A percentile compares a stretch with the other conserved stretches of the same genome.
Conservation (phyloP, 1,139 yeast genomes). For the Magnusiomyces fungicola region DNA sequence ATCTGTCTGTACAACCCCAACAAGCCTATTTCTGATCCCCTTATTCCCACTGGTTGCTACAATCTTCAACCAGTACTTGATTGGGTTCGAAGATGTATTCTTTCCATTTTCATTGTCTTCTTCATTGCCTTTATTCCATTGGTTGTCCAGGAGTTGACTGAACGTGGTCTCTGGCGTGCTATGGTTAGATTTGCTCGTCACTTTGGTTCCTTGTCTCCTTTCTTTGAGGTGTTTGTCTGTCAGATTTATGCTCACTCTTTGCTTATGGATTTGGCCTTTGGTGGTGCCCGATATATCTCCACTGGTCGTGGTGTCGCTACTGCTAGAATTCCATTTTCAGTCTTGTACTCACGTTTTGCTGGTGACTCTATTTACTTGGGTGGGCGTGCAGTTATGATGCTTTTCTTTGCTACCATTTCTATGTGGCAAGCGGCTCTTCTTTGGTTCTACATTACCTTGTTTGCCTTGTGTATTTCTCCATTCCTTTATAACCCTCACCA, state of each 20-base stretch:
- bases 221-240: slow-evolving; percentile 97
- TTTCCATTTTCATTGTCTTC: slow-evolving; percentile 97
- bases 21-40: slow-evolving; percentile 77
- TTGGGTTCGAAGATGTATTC: slow-evolving; percentile 96
- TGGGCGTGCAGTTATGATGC: slow-evolving; percentile 81
- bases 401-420: slow-evolving; percentile 83
- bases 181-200: slow-evolving; percentile 87
- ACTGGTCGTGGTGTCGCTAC: slow-evolving; percentile 99
- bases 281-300: slow-evolving; percentile 99
- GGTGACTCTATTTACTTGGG: slow-evolving; percentile 97
- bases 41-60: slow-evolving; percentile 90
- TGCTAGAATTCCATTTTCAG: slow-evolving; percentile 95
- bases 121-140: slow-evolving; percentile 95
- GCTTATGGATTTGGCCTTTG: slow-evolving; percentile 87
- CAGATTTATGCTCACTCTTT: slow-evolving; percentile 93
- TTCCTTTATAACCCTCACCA: slow-evolving; percentile 97
- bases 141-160: slow-evolving; percentile 93
- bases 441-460: slow-evolving; percentile 97
- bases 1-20: slow-evolving; percentile 77
- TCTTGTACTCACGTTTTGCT: slow-evolving; percentile 92
- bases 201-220: slow-evolving; percentile 81
- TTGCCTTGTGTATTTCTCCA: slow-evolving; percentile 89
- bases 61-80: slow-evolving; percentile 83
- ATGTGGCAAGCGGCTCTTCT: slow-evolving; percentile 96
- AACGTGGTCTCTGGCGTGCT: slow-evolving; percentile 97